phyloP scores from a whole-genome alignment of 495 filamentous ascomycete genomes.

The Amorphotheca resinae region DNA sequence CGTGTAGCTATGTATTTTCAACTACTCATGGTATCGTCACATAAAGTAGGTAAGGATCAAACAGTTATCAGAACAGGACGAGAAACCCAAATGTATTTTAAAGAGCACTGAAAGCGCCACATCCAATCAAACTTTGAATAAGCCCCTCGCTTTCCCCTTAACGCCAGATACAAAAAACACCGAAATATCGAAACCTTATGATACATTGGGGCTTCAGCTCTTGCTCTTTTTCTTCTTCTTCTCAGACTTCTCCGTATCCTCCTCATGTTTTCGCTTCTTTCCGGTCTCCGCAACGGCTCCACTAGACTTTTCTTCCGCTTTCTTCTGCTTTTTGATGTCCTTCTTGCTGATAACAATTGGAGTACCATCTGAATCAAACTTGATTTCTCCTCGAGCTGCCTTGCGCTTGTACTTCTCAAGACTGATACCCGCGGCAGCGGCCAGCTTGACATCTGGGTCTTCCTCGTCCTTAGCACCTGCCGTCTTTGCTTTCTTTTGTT shows the following conservation, averaged over 20 bases:
- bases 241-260: slow-evolving; percentile 33
- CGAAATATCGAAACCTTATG: slow-evolving; percentile 15
- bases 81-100: too few species aligned
- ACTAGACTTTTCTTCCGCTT: slow-evolving; percentile 30
- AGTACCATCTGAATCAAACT: slow-evolving; percentile 43
- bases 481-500: slow-evolving; percentile 34
- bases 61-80: too few species aligned
- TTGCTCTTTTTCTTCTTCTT: slow-evolving; percentile 33
- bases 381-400: slow-evolving; percentile 54
- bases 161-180: slow-evolving; percentile 1
- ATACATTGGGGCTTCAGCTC: slow-evolving; percentile 19
- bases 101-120: too few species aligned
- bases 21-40: too few species aligned
- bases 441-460: slow-evolving; percentile 32
- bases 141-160: not conserved
- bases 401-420: slow-evolving; percentile 62
- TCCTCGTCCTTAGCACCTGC: slow-evolving; percentile 13
- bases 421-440: slow-evolving; percentile 49
- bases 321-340: slow-evolving; percentile 63
- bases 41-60: too few species aligned
- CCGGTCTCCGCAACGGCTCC: slow-evolving; percentile 6
- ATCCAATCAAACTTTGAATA: not conserved
- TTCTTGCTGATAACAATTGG: slow-evolving; percentile 58
- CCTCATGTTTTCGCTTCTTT: slow-evolving; percentile 32
- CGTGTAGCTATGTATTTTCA: too few species aligned